Base-by-base conservation (phyloP, 2,329 filamentous ascomycete genomes). In the Epichloe scottii region DNA sequence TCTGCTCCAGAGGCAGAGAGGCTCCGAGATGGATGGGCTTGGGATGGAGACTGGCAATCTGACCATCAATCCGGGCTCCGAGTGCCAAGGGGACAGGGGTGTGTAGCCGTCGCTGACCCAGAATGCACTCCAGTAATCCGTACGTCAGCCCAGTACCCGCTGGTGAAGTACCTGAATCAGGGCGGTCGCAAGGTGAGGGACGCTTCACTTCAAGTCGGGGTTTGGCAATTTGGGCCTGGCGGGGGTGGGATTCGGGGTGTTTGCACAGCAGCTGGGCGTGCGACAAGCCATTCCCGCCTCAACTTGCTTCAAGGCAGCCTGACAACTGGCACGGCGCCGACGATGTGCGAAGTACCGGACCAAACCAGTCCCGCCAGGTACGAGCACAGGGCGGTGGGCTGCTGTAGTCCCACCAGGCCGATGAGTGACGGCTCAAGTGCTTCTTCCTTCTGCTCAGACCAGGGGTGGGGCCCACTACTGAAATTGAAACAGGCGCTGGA, bases 31-130 rank as follows among this genome's bases (percentile, higher is more conserved):
- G 46, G 39, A 33, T 41, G 46, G 30, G 40, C 44, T 40, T 37
- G 41, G 46, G 40, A 52, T 40, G 46, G 49, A 49, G 39, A 62
- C 60, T 57, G 60, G 60, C 56, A 63, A 62, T 64, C 61, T 64
- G 61, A 63, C 53, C 49, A 48, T 51, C 34, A 30, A 23, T 39
- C 43, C 41, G 46, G 38, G 38, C 50, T 41, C 45, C 48, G 34
- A 33, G 44, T 48, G 47, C 40, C 46, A 51, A 40, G 46, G 14
- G 37, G 46, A 42, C 38, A 19, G 21, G 15, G 21, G 23, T 33
- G 51, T 33, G 42, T 14, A 34, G 34, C 12, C 21, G 38, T 46
- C 11, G n/a, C 34, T 34, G 41, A 17, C 41, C 21, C 21, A 19
- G 48, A 41, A 44, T n/a, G 34, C 39, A 51, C 35, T n/a, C 8